Base-by-base conservation (phyloP, 2,329 filamentous ascomycete genomes). In the Monilinia laxa region DNA sequence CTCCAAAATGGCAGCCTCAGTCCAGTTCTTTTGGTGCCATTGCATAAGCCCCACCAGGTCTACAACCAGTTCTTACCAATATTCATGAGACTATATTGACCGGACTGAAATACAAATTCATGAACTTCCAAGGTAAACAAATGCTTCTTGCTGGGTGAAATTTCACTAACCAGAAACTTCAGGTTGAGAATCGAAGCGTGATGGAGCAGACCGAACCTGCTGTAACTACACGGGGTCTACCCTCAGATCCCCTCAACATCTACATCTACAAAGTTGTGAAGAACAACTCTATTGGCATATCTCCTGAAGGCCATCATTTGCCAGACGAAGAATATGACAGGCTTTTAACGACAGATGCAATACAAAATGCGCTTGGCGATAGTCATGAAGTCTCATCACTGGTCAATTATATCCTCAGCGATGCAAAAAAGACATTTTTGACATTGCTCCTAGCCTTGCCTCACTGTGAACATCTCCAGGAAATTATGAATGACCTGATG, bases 361-460 rank as follows among this genome's bases (percentile, higher is more conserved):
- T 63, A 9, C 16, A 35, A 31, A 14, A 12, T n/a, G 60, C 23
- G 23, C 35, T 63, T 45, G 60, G 51, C 31, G 51, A 23, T 55
- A 18, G 11, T 5, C 10, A 16, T 4, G 23, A 54, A 4, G 18
- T 35, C 20, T 47, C 2, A 2, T 7, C 6, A 2, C 11, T 63
- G 2, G 23, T 55, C 51, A 6, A 53, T 3, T 63, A 63, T 31
- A 4, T 23, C 11, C 3, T 25, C 11, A 42, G 3, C 18, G 1
- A 31, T 28, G 49, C 59, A 12, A 52, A 52, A 23, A 63, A 55
- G 38, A 47, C 51, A 63, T 63, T 63, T 63, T 14, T 18, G 10
- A 45, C 51, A 47, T 31, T 63, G 49, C 18, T 63, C 6, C 51
- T 5, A 14, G 49, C 42, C 11, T 63, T 63, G 18, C 11, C 35